phyloP scores from a whole-genome alignment of 2,329 filamentous ascomycete genomes.

The Meredithiella fracta region DNA sequence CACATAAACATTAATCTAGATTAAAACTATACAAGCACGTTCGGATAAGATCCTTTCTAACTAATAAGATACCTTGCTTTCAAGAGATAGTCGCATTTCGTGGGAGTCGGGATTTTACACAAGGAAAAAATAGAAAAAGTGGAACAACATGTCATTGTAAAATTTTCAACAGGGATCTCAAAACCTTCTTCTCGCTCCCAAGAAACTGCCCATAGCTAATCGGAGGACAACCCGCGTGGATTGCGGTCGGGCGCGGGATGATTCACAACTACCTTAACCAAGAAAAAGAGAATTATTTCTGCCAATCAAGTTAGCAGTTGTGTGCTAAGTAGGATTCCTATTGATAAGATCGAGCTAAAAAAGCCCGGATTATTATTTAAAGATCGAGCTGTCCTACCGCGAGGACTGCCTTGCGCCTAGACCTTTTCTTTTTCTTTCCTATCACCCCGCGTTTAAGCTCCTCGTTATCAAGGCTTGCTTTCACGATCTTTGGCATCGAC shows the following conservation, averaged over 20 bases:
- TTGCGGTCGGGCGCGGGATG: background rate
- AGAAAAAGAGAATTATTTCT: background rate
- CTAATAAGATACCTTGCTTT: background rate
- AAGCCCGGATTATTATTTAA: background rate
- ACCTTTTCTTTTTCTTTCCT: background rate
- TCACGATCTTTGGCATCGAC: background rate
- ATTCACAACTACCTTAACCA: background rate
- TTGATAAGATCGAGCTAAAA: too few species aligned
- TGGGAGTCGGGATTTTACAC: background rate
- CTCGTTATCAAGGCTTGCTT: slow-evolving; percentile 1
- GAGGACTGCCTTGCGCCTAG: background rate
- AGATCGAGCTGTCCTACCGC: background rate
- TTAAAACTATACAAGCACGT: background rate
- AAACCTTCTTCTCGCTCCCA: background rate
- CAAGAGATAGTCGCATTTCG: background rate
- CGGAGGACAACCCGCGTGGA: background rate
- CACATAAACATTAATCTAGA: background rate
- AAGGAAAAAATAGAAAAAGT: background rate
- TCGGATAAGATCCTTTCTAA: background rate
- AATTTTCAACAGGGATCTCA: background rate
- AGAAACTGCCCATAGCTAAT: background rate
- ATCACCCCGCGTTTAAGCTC: background rate
- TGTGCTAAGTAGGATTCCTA: too few species aligned
- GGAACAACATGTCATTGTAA: background rate
- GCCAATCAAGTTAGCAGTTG: background rate